Conservation (phyloP, 495 filamentous ascomycete species). For the Xylaria longipes region DNA sequence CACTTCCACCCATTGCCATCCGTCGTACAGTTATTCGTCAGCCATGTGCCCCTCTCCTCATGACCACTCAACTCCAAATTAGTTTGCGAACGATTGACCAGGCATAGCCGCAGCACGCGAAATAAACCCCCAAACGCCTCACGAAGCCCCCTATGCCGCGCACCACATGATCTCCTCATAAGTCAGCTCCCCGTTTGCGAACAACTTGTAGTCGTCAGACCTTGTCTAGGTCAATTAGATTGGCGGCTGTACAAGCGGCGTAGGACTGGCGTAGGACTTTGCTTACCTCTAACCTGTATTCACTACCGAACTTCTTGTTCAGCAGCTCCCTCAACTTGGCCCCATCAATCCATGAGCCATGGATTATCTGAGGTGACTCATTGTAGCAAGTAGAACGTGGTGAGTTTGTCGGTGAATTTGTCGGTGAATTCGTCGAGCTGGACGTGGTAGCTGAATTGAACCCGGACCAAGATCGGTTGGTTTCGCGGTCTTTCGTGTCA, state of each 20-base stretch:
- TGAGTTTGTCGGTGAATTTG: neutral
- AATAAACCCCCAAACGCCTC: neutral
- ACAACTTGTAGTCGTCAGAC: neutral
- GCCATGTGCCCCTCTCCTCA: neutral
- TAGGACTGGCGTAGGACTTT: neutral
- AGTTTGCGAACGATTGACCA: neutral
- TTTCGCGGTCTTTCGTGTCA: neutral
- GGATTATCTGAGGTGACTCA: neutral
- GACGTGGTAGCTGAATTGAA: conserved; percentile 1
- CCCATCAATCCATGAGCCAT: neutral
- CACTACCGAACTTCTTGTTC: conserved; percentile 5
- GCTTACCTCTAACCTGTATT: conserved; percentile 7
- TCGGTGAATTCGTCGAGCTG: neutral
- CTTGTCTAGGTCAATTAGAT: neutral
- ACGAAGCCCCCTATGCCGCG: neutral
- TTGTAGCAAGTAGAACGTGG: neutral
- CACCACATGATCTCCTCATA: conserved; percentile 2
- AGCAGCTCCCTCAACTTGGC: neutral
- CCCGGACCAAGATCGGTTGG: neutral
- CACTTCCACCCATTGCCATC: neutral
- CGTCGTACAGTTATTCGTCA: neutral
- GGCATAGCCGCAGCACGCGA: neutral
- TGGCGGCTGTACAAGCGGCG: neutral
- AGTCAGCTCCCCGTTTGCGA: neutral
- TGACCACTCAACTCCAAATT: neutral